phyloP scores from a whole-genome alignment of 2,329 filamentous ascomycete genomes.

The Aspergillus pseudotamarii region DNA sequence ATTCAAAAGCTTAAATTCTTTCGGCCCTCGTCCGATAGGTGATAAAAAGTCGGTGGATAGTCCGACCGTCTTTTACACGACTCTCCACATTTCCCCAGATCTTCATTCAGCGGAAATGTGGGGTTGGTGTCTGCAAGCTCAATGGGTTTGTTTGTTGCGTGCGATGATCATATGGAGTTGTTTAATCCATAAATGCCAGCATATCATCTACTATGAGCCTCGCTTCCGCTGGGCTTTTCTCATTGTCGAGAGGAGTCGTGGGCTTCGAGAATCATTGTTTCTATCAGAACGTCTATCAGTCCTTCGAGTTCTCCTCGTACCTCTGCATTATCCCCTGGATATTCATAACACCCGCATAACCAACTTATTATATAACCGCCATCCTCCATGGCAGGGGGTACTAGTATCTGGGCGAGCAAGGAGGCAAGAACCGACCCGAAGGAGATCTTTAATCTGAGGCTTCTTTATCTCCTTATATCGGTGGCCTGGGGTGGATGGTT shows the following conservation, averaged over 20 bases:
- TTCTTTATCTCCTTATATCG: not conserved
- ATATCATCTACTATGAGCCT: not conserved
- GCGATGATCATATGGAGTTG: not conserved
- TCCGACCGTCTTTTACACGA: not conserved
- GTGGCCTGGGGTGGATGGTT: conserved; percentile 37
- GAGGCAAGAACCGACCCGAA: not conserved
- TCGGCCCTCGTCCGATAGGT: not conserved
- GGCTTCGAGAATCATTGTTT: not conserved
- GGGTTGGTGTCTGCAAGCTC: not conserved
- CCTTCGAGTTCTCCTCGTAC: not conserved
- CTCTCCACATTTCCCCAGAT: not conserved
- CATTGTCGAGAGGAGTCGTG: rapidly evolving
- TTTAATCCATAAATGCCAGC: not conserved
- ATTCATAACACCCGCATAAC: not conserved
- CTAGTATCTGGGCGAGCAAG: not conserved
- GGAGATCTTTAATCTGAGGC: not conserved
- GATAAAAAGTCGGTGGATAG: not conserved
- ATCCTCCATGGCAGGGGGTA: not conserved
- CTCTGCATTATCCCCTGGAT: no score
- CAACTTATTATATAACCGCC: not conserved
- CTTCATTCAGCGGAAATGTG: not conserved
- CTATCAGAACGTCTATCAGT: not conserved
- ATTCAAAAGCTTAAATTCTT: not conserved
- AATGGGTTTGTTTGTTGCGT: not conserved
- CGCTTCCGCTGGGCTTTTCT: not conserved